These are phyloP conservation scores for Aspergillus melleus DNA, from an alignment of 2,329 filamentous ascomycete genomes.

Conservation along the genomic window DNA sequence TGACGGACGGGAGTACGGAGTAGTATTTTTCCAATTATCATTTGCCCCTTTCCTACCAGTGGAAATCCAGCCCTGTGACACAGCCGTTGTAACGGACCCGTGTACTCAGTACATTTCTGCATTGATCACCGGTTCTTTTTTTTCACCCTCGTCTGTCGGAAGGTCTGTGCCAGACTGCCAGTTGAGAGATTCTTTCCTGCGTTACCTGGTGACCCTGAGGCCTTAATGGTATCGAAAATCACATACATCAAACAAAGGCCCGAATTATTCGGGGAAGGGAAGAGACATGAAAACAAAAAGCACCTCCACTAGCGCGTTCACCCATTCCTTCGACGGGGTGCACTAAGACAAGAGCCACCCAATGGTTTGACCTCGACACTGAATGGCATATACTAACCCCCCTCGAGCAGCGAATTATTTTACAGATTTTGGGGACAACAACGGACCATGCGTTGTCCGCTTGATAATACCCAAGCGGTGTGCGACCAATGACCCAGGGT, in stretches of 20 bases:
- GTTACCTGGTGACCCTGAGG: background rate
- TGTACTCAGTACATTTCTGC: conserved; percentile 15
- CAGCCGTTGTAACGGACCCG: conserved; percentile 20
- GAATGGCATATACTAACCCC: background rate
- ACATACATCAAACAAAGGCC: background rate
- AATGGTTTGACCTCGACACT: background rate
- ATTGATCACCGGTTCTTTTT: conserved; percentile 23
- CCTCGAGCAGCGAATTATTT: background rate
- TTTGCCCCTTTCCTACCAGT: conserved; percentile 6
- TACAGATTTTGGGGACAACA: background rate
- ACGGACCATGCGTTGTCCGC: background rate
- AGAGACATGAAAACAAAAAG: background rate
- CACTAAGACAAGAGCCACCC: background rate
- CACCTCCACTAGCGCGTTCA: background rate
- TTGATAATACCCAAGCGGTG: background rate
- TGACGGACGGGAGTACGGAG: background rate
- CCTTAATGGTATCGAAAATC: background rate
- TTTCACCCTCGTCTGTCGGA: background rate
- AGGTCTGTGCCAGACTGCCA: background rate
- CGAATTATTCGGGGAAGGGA: background rate
- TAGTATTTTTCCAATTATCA: background rate
- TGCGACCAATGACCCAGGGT: background rate
- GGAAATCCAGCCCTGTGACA: conserved; percentile 16
- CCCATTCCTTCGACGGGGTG: background rate
- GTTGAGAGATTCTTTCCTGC: background rate